These are phyloP conservation scores for Trichoderma parareesei DNA, from an alignment of 495 filamentous ascomycete genomes.

Conservation along the genomic window DNA sequence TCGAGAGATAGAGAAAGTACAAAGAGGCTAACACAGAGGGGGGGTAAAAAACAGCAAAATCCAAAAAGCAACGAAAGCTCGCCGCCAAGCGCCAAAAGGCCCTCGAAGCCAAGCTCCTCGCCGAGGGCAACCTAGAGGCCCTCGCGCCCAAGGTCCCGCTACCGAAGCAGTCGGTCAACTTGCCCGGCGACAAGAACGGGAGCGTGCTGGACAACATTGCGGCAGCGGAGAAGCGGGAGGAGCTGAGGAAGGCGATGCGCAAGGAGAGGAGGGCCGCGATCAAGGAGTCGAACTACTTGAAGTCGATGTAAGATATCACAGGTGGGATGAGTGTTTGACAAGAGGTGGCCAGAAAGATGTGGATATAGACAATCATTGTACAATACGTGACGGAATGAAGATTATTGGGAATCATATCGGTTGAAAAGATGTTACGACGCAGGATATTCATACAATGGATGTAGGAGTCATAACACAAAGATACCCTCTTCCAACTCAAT, in stretches of 20 bases:
- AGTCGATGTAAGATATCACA: conserved; percentile 50
- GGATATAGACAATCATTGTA: neutral
- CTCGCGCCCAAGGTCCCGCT: conserved; percentile 69
- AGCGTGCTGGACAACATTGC: conserved; percentile 45
- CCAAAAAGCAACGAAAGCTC: conserved; percentile 62
- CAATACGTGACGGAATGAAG: neutral
- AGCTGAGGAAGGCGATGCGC: conserved; percentile 62
- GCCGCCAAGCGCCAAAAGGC: conserved; percentile 60
- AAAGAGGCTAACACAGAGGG: neutral
- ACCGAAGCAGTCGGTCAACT: conserved; percentile 75
- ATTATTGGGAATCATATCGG: no score
- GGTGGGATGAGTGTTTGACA: neutral
- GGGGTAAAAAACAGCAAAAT: conserved; percentile 51
- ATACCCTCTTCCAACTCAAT: no score
- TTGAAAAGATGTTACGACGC: neutral
- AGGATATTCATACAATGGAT: no score
- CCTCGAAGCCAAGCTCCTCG: conserved; percentile 54
- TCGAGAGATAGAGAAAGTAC: neutral
- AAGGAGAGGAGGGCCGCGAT: conserved; percentile 68
- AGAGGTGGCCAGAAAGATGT: neutral
- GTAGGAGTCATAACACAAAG: neutral
- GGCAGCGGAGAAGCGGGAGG: conserved; percentile 51
- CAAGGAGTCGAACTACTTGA: conserved; percentile 91
- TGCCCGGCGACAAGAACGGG: conserved; percentile 57
- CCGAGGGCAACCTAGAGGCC: conserved; percentile 53